phyloP scores from a whole-genome alignment of 2,329 filamentous ascomycete species.

The Didymella segeticola region DNA sequence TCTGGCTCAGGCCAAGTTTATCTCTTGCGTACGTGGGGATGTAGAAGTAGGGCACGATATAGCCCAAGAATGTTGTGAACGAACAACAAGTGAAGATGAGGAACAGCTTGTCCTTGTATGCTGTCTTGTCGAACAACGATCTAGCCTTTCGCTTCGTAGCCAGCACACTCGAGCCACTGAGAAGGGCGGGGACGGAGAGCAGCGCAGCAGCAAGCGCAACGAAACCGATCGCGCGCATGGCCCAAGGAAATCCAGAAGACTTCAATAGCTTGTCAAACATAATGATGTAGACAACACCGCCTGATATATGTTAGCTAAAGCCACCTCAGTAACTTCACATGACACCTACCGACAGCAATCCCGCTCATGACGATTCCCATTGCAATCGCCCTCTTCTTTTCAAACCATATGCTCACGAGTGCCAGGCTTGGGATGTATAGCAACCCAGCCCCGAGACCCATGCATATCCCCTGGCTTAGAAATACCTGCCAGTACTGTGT shows the following conservation, averaged over 20 bases:
- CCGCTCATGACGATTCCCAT: conserved; percentile 48
- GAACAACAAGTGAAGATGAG: conserved; percentile 45
- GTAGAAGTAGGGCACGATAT: conserved; percentile 49
- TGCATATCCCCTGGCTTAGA: conserved; percentile 62
- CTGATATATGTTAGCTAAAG: conserved; percentile 27
- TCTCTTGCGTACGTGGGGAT: conserved; percentile 46
- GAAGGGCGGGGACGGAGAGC: conserved; percentile 45
- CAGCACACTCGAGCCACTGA: conserved; percentile 38
- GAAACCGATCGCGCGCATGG: conserved; percentile 46
- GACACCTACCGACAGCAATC: conserved; percentile 45
- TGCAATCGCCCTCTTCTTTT: conserved; percentile 41
- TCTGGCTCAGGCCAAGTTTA: conserved; percentile 37
- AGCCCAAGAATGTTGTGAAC: conserved; percentile 46
- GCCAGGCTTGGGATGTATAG: conserved; percentile 48
- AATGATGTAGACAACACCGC: conserved; percentile 46
- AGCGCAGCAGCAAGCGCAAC: conserved; percentile 40
- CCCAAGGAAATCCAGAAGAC: conserved; percentile 43
- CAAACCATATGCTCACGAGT: conserved; percentile 47
- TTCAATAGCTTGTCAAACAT: conserved; percentile 44
- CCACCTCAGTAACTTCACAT: neutral
- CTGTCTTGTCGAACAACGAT: conserved; percentile 42
- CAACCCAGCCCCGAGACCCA: conserved; percentile 47
- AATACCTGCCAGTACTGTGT: conserved; percentile 62
- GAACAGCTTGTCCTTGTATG: conserved; percentile 43
- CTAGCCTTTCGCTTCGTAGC: conserved; percentile 40